These are phyloP conservation scores for Grosmannia huntii DNA, from an alignment of 2,329 filamentous ascomycete species.

Conservation along the genomic window DNA sequence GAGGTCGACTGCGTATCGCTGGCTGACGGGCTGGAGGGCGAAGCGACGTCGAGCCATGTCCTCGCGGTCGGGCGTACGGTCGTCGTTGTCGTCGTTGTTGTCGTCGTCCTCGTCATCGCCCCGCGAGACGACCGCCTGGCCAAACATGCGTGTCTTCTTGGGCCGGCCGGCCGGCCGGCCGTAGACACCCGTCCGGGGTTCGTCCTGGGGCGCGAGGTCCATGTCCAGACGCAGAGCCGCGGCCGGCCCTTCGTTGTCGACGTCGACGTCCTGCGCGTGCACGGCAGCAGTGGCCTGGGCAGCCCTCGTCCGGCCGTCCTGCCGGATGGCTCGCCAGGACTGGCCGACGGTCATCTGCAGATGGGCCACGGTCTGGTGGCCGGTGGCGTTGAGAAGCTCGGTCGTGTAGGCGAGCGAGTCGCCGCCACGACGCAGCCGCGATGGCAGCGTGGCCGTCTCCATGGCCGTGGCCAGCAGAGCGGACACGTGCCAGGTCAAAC, in stretches of 20 bases:
- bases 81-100: conserved; percentile 11
- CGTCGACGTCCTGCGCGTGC: conserved; percentile 4
- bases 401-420: conserved; percentile 48
- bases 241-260: conserved; percentile 16
- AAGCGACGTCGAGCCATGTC: conserved; percentile 14
- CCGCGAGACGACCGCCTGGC: conserved; percentile 25
- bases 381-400: conserved; percentile 57
- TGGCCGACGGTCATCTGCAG: conserved; percentile 51
- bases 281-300: background rate
- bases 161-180: background rate
- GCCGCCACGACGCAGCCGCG: conserved; percentile 43
- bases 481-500: conserved; percentile 67
- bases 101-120: conserved; percentile 12
- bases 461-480: conserved; percentile 64
- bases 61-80: background rate
- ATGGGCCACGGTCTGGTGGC: conserved; percentile 67
- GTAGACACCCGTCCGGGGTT: conserved; percentile 12
- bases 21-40: conserved; percentile 17
- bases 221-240: conserved; percentile 22
- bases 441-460: conserved; percentile 67
- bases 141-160: conserved; percentile 24
- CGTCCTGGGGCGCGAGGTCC: conserved; percentile 27
- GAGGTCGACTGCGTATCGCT: conserved; percentile 38
- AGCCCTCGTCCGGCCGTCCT: background rate
- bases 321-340: conserved; percentile 16